These are phyloP conservation scores for Panaeolus papilionaceus DNA, from an alignment of 768 basidiomycete genomes.

Conservation along the genomic window DNA sequence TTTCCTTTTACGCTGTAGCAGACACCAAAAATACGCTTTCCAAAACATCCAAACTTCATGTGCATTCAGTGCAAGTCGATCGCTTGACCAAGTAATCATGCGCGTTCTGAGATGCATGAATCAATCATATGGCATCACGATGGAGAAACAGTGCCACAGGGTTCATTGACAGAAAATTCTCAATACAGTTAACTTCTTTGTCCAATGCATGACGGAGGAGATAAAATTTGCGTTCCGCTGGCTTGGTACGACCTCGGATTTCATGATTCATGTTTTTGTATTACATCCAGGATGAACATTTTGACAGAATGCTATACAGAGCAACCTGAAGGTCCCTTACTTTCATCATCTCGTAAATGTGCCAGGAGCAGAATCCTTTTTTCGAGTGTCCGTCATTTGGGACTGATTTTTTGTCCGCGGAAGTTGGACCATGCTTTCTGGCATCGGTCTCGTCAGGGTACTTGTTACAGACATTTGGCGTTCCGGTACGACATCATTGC, in stretches of 20 bases:
- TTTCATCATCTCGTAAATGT: background rate
- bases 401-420: background rate
- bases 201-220: background rate
- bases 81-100: background rate
- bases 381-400: background rate
- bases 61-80: background rate
- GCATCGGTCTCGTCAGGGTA: background rate
- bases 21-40: constrained; percentile 22
- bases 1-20: constrained; percentile 24
- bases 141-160: constrained; percentile 3
- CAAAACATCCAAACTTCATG: constrained; percentile 23
- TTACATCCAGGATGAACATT: background rate
- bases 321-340: background rate
- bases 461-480: background rate
- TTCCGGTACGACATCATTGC: background rate
- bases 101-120: background rate
- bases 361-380: background rate
- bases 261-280: background rate
- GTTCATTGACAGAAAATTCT: background rate
- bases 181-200: background rate
- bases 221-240: background rate
- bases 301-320: background rate
- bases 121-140: background rate
- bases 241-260: constrained; percentile 4
- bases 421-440: background rate